Evolutionary conservation across 768 basidiomycete genomes (phyloP), one percentile per base, ranked within the genome.

Genomic region (Pulveroboletus sp.): DNA sequence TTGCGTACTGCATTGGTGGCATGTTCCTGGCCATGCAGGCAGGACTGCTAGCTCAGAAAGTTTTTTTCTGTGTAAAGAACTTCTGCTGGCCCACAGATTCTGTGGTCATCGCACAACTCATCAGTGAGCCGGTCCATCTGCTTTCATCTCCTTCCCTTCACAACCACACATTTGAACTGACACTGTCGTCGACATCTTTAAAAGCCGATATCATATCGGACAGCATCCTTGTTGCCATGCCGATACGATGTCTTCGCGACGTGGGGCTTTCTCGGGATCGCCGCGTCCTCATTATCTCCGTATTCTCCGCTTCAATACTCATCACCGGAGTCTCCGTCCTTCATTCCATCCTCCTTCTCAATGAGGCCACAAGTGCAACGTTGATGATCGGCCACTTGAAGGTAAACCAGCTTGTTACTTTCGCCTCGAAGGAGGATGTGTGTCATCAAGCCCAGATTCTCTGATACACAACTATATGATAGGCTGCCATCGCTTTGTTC

Each of bases 131-230:
- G 9, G n/a, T n/a, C 15, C 5, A 28, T 13, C 30, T 13, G 1
- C 10, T 38, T 32, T 6, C 28, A 15, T 26, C 15, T 8, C 18
- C 35, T 4, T 5, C 4, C 36, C 37, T 9, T 3, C 28, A 2
- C 2, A 27, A 21, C 24, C 28, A 13, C 8, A 10, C 6, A 6
- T n/a, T 39, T 9, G 6, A 36, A 32, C 28, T 43, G 17, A 43
- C 8, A 7, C 3, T 24, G 3, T 17, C 27, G 26, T 18, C 15
- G 13, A 50, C 15, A 15, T 15, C 8, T 32, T 4, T 4, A 28
- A 44, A 31, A 65, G 64, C 63, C 43, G 63, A 65, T 24, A 1
- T 49, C 8, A 15, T 65, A 27, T 60, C 64, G 1, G 64, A 65
- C 27, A 17, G 8, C 26, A 49, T 55, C 28, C 53, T 65, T 24